Percentiles rank a stretch among this genome's conserved stretches.
phyloP scores from a whole-genome alignment of 2,329 filamentous ascomycete species.

The Trichophyton verrucosum region DNA sequence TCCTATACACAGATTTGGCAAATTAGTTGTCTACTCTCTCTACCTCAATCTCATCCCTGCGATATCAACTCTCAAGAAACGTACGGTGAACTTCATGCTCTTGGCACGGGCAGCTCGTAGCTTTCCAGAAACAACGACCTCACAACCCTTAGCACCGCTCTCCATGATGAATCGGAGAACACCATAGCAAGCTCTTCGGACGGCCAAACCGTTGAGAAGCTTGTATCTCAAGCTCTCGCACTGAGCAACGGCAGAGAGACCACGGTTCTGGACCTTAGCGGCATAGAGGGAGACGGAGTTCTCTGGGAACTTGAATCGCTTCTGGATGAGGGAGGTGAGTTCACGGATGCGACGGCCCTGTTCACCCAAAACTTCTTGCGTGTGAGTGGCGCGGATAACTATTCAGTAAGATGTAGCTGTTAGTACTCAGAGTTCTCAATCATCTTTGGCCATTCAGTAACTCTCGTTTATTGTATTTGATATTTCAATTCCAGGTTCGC shows the following conservation, averaged over 20 bases:
- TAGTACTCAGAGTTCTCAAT: not conserved
- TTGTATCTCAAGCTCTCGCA: conserved; percentile 99
- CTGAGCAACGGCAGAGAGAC: conserved; percentile 98
- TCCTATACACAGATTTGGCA: conserved; percentile 39
- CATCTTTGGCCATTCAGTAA: not conserved
- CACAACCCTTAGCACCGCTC: conserved; percentile 97
- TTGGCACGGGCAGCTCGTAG: conserved; percentile 97
- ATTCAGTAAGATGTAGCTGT: conserved; percentile 7
- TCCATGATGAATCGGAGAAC: conserved; percentile 99
- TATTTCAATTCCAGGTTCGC: too few relatives aligned
- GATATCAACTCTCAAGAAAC: conserved; percentile 18
- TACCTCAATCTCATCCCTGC: not conserved
- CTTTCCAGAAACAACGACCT: conserved; percentile 99
- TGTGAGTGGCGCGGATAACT: conserved; percentile 99
- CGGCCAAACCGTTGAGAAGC: conserved; percentile 97
- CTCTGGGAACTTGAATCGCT: conserved; percentile 99
- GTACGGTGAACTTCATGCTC: conserved; percentile 99
- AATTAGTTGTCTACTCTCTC: not conserved
- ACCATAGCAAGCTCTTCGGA: conserved; percentile 98
- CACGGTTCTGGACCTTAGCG: conserved; percentile 99
- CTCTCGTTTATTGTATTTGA: too few relatives aligned
- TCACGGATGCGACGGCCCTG: conserved; percentile 99
- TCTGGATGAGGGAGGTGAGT: conserved; percentile 99
- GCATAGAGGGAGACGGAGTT: conserved; percentile 99
- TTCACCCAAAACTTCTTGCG: conserved; percentile 99